These are phyloP conservation scores for Astraeus odoratus DNA, from an alignment of 768 basidiomycete species.

Conservation along the genomic window DNA sequence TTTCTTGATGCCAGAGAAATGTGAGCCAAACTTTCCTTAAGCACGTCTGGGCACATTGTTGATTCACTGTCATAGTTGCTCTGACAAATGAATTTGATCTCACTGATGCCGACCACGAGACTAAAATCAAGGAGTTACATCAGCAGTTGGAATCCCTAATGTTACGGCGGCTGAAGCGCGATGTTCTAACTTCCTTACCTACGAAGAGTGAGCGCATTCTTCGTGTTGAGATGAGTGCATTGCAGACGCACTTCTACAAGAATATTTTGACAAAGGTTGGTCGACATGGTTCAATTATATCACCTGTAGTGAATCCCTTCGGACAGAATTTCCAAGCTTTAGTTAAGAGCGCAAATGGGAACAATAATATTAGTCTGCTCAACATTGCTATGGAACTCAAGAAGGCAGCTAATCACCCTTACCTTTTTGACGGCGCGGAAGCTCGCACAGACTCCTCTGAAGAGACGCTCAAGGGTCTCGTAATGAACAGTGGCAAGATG, in stretches of 20 bases:
- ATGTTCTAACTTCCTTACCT: constrained; percentile 92
- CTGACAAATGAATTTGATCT: constrained; percentile 95
- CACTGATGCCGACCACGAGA: constrained; percentile 86
- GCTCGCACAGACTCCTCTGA: constrained; percentile 51
- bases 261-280: constrained; percentile 89
- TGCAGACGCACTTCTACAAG: constrained; percentile 98
- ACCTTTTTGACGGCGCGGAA: constrained; percentile 96
- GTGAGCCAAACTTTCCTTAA: constrained; percentile 35
- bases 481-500: constrained; percentile 99
- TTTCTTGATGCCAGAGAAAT: constrained; percentile 98
- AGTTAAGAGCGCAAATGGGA: constrained; percentile 82
- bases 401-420: constrained; percentile 98
- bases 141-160: constrained; percentile 89
- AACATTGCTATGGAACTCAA: constrained; percentile 99
- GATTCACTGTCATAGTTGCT: too few species aligned
- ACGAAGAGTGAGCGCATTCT: constrained; percentile 98
- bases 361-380: constrained; percentile 88
- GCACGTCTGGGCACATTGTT: constrained; percentile 7
- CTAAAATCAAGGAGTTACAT: constrained; percentile 94
- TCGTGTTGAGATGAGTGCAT: constrained; percentile 92
- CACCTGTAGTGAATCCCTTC: constrained; percentile 4
- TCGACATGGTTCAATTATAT: neutral
- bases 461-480: constrained; percentile 89
- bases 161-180: constrained; percentile 90
- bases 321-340: constrained; percentile 86